phyloP scores from a whole-genome alignment of 2,329 filamentous ascomycete genomes.

The Thermothelomyces thermophilus region DNA sequence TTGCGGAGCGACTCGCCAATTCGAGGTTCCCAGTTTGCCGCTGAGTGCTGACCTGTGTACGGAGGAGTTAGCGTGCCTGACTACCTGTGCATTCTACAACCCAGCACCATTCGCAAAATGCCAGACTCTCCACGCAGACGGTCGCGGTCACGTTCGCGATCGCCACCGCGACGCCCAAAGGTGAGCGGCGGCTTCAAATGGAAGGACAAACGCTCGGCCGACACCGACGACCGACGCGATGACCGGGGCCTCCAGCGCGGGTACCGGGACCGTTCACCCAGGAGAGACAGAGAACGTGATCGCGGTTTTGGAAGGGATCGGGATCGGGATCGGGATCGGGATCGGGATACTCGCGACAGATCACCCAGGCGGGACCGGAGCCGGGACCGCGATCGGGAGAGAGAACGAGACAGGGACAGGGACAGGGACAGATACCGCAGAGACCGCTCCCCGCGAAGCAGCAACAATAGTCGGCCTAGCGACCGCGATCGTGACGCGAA shows the following conservation, averaged over 20 bases:
- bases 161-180: slow-evolving; percentile 19
- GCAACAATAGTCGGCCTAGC: slow-evolving; percentile 31
- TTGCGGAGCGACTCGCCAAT: background rate
- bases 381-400: slow-evolving; percentile 25
- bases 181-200: slow-evolving; percentile 26
- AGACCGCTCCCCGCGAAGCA: slow-evolving; percentile 25
- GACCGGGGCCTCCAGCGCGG: slow-evolving; percentile 23
- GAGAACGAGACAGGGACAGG: slow-evolving; percentile 25
- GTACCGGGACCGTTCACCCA: slow-evolving; percentile 27
- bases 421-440: slow-evolving; percentile 28
- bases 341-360: slow-evolving; percentile 26
- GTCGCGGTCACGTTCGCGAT: slow-evolving; percentile 24
- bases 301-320: too few relatives aligned
- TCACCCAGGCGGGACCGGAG: slow-evolving; percentile 26
- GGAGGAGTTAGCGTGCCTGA: too few relatives aligned
- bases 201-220: slow-evolving; percentile 26
- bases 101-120: slow-evolving; percentile 15
- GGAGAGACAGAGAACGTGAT: slow-evolving; percentile 16
- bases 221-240: slow-evolving; percentile 19
- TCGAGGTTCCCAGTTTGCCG: too few relatives aligned
- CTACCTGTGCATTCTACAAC: background rate
- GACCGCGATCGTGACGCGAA: slow-evolving; percentile 27
- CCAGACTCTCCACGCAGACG: slow-evolving; percentile 20
- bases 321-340: slow-evolving; percentile 22
- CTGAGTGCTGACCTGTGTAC: too few relatives aligned